Evolutionary conservation across 2,329 filamentous ascomycete species (phyloP).

Genomic region (Chaetomiaceae sp.): DNA sequence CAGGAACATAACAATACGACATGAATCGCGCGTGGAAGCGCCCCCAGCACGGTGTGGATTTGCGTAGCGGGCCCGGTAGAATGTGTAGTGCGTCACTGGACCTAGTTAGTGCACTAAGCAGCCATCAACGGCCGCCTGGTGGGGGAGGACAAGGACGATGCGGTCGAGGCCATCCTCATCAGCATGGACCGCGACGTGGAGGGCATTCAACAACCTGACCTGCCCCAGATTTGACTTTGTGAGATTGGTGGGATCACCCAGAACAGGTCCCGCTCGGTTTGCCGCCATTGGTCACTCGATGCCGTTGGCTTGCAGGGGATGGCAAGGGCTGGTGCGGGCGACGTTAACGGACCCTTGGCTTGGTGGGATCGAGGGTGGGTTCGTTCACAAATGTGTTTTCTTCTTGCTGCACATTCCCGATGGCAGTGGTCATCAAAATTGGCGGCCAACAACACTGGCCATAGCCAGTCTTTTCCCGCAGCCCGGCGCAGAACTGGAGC

Average conservation of each 20-base stretch:
- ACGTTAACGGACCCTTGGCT: slow-evolving; percentile 14
- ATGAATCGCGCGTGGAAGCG: neutral
- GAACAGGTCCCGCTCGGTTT: slow-evolving; percentile 13
- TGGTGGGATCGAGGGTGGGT: slow-evolving; percentile 11
- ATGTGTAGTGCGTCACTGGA: no score
- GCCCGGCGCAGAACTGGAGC: neutral
- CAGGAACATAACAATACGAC: no score
- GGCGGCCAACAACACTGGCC: neutral
- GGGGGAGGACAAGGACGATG: no score
- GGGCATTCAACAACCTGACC: neutral
- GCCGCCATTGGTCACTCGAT: slow-evolving; percentile 19
- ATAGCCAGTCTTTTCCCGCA: no score
- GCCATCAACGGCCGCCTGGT: no score
- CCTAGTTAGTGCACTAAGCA: no score
- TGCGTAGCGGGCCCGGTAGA: slow-evolving; percentile 3
- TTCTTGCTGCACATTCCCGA: slow-evolving; percentile 15
- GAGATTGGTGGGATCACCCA: slow-evolving; percentile 1
- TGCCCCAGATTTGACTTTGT: neutral
- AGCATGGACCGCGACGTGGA: neutral
- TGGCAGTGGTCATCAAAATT: neutral
- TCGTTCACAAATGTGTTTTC: slow-evolving; percentile 6
- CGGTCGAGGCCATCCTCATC: neutral
- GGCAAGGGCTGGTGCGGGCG: slow-evolving; percentile 6
- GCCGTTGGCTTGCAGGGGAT: slow-evolving; percentile 12
- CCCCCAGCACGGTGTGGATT: neutral